Base-by-base conservation (phyloP, 1,284 basidiomycete species). In the Apiotrichum montevideense region DNA sequence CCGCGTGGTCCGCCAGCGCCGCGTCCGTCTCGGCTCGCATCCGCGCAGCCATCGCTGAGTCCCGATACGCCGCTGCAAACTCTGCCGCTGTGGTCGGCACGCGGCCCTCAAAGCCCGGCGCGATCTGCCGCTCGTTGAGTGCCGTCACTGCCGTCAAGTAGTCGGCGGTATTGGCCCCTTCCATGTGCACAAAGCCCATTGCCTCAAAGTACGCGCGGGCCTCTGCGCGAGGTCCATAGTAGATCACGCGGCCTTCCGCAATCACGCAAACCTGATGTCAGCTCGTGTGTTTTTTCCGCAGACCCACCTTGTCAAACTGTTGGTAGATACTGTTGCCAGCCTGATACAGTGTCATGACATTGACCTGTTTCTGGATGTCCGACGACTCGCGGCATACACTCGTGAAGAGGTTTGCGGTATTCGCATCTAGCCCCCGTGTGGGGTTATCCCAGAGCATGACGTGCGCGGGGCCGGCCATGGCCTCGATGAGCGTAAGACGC, bases 261-360 rank as follows among this genome's bases (percentile, higher is more conserved):
- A 94, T 80, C 35, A 94, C 83, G 63, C 37, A 50, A 46, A 85
- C 82, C 66, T 87, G 86, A 8, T 6, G 32, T 11, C 21, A 75
- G 29, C 8, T 7, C 21, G 11, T 32, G 14, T 9, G 3, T 32
- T 29, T 32, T 9, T 3, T 8, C 6, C 10, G 10, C 4, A 5
- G 3, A 63, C 14, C n/a, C 3, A 52, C 51, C 51, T 52, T 52
- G 33, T 87, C 84, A 59, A 87, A 87, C 35, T 81, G 72, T 6
- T 81, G 62, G 62, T 70, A 74, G 52, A 74, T 70, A 6, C 69
- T 66, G 55, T 87, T 88, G 1, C 42, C 42, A 4, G 51, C 56
- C 51, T 94, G 90, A 70, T 93, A 91, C 79, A 92, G 75, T 7
- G 85, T 84, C 32, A 90, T 85, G 67, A 93, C 85, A 15, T 85